phyloP scores from a whole-genome alignment of 1,139 yeast species.

The Yamadazyma triangularis region DNA sequence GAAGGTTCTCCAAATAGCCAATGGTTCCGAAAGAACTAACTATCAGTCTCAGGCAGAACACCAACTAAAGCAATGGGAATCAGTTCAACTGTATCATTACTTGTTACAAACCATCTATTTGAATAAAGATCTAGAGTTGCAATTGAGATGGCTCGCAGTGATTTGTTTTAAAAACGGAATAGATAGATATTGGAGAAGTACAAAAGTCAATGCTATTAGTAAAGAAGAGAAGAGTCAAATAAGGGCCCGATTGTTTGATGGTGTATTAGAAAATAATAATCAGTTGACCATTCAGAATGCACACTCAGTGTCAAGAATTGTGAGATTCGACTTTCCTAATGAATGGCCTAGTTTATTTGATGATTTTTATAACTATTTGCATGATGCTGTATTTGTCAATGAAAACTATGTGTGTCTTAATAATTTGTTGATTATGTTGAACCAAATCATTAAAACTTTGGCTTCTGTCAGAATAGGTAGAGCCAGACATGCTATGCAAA shows the following conservation, averaged over 20 bases:
- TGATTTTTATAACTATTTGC: conserved; percentile 38
- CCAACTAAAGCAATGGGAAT: conserved; percentile 67
- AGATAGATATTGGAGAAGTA: conserved; percentile 76
- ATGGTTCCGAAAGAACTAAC: conserved; percentile 41
- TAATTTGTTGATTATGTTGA: conserved; percentile 62
- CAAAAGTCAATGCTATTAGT: conserved; percentile 52
- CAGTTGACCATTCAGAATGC: conserved; percentile 81
- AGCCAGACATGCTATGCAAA: conserved; percentile 73
- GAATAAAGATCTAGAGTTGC: conserved; percentile 53
- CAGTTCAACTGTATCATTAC: conserved; percentile 54
- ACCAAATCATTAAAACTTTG: conserved; percentile 71
- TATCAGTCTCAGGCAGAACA: conserved; percentile 62
- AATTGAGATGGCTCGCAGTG: conserved; percentile 79
- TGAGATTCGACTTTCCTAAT: conserved; percentile 77
- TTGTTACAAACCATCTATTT: conserved; percentile 59
- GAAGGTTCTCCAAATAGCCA: conserved; percentile 42
- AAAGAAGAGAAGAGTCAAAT: conserved; percentile 70
- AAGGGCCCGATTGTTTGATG: conserved; percentile 51
- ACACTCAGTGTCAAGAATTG: conserved; percentile 71
- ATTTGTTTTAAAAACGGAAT: conserved; percentile 87
- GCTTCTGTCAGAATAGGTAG: conserved; percentile 79
- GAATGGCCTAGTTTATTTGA: conserved; percentile 84
- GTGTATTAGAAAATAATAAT: conserved; percentile 65
- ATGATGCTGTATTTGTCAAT: conserved; percentile 42
- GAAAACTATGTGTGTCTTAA: conserved; percentile 51